These are phyloP conservation scores for Chaetomium cochliodes DNA, from an alignment of 495 filamentous ascomycete genomes.

Conservation along the genomic window DNA sequence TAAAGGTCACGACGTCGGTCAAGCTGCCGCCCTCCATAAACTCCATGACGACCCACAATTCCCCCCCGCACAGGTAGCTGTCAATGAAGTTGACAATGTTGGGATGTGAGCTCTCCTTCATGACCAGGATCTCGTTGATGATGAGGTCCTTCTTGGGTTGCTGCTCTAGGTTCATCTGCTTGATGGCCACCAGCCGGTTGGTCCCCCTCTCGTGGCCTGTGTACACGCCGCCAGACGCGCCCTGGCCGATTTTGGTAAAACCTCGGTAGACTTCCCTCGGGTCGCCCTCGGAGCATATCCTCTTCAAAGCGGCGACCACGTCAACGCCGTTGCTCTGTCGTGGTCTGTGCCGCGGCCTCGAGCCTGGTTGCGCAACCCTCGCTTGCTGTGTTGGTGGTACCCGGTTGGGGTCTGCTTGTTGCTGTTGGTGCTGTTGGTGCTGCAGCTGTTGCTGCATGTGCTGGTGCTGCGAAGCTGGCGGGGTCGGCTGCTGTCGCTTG, in stretches of 20 bases:
- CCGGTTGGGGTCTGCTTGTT: constrained; percentile 44
- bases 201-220: constrained; percentile 82
- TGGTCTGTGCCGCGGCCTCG: constrained; percentile 72
- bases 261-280: constrained; percentile 82
- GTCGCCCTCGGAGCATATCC: constrained; percentile 86
- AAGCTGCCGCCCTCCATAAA: constrained; percentile 98
- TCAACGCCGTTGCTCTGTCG: constrained; percentile 74
- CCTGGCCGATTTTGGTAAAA: constrained; percentile 94
- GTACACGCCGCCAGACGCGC: constrained; percentile 93
- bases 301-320: constrained; percentile 75
- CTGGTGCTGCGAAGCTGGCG: constrained; percentile 57
- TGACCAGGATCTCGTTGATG: constrained; percentile 97
- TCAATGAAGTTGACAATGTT: constrained; percentile 99
- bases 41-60: constrained; percentile 99
- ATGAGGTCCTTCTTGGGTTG: constrained; percentile 99
- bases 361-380: constrained; percentile 40
- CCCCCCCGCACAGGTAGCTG: constrained; percentile 82
- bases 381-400: constrained; percentile 35
- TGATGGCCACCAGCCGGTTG: constrained; percentile 91
- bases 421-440: constrained; percentile 32
- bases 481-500: constrained; percentile 58
- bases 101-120: constrained; percentile 97
- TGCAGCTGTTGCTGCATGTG: constrained; percentile 41
- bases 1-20: constrained; percentile 97
- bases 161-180: constrained; percentile 98